Conservation (phyloP, 1,284 basidiomycete genomes). For the Irpex sp. region DNA sequence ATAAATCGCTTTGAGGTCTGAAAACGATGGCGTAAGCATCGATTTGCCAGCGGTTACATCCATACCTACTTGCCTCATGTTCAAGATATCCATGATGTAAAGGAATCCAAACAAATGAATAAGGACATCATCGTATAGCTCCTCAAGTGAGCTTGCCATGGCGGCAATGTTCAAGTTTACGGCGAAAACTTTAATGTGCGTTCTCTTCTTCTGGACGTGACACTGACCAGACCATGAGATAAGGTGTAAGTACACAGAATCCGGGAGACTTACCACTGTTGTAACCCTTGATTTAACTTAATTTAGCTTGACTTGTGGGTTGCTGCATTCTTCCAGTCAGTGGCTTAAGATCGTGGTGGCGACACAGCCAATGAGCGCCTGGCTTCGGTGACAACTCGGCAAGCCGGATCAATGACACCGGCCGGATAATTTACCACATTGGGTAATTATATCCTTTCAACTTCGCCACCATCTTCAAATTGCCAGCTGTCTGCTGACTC, state of each 20-base stretch:
- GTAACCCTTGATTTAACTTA: too few species aligned
- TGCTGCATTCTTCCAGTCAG: too few species aligned
- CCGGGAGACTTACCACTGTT: too few species aligned
- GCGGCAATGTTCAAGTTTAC: neutral
- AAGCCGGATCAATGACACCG: neutral
- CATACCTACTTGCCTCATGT: constrained; percentile 40
- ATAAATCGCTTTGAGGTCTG: constrained; percentile 50
- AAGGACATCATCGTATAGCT: constrained; percentile 43
- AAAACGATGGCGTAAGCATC: constrained; percentile 2
- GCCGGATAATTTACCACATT: neutral
- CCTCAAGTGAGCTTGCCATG: neutral
- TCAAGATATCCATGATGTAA: constrained; percentile 42
- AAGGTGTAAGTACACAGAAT: too few species aligned
- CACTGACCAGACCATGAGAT: too few species aligned
- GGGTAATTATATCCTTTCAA: neutral
- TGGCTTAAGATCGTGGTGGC: too few species aligned
- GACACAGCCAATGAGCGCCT: too few species aligned
- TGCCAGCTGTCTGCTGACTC: neutral
- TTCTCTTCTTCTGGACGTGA: too few species aligned
- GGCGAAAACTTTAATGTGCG: neutral
- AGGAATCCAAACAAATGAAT: constrained; percentile 45
- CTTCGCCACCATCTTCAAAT: neutral
- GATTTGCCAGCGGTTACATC: neutral
- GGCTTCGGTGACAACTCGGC: neutral
- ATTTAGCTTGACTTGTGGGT: too few species aligned